A percentile compares a stretch with the other conserved stretches of the same genome.
Evolutionary conservation across 305 asterid genomes (phyloP).

Genomic region (Solanum aculeatissimum): DNA sequence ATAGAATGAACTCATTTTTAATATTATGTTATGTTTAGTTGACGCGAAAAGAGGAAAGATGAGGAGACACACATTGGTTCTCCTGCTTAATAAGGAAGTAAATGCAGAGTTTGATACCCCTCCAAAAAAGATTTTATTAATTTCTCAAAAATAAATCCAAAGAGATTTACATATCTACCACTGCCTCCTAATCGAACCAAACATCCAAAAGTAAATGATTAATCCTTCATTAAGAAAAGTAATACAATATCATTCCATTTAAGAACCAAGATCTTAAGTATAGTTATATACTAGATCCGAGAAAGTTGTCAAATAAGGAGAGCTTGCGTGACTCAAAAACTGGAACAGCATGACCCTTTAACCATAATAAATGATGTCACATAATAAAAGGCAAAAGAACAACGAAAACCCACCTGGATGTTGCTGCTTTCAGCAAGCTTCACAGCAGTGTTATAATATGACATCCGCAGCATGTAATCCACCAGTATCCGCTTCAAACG

Average conservation of each 20-base stretch:
- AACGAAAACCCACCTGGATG: slow-evolving; percentile 46
- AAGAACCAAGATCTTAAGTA: neutral
- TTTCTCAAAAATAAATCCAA: neutral
- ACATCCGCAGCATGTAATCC: slow-evolving; percentile 93
- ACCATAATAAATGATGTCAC: neutral
- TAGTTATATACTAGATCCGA: neutral
- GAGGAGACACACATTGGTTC: neutral
- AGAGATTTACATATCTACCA: neutral
- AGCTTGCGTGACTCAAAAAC: neutral
- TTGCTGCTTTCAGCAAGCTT: slow-evolving; percentile 80
- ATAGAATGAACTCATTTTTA: neutral
- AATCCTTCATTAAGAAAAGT: neutral
- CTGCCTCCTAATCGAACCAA: neutral
- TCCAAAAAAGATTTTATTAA: neutral
- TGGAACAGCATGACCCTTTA: neutral
- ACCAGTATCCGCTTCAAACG: slow-evolving; percentile 84
- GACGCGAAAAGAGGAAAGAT: neutral
- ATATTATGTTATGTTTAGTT: neutral
- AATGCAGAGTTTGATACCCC: neutral
- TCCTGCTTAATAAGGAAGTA: neutral
- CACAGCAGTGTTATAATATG: slow-evolving; percentile 80
- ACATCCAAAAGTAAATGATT: neutral
- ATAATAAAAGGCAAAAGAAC: neutral
- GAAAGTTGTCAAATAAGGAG: neutral
- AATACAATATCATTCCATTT: neutral